Evolutionary conservation across 208 protist species (phyloP).

Genomic region (Naegleria lovaniensis): DNA sequence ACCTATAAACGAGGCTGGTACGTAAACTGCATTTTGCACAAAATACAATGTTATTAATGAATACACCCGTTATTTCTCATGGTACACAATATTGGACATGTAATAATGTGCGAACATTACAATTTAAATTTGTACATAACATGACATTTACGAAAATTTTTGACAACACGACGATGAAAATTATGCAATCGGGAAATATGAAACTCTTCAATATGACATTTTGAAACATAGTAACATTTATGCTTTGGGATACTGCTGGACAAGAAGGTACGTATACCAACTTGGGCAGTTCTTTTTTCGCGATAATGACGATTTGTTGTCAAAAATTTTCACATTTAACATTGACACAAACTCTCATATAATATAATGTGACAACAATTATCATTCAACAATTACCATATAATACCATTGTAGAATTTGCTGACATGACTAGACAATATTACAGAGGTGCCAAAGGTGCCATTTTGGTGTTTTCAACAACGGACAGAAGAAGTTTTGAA

Average conservation of each 20-base stretch:
- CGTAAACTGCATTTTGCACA: neutral
- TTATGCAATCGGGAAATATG: neutral
- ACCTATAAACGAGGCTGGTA: neutral
- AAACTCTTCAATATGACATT: no score
- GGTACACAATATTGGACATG: no score
- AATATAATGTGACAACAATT: no score
- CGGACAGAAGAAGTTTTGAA: neutral
- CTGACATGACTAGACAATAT: constrained; percentile 19
- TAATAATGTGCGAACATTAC: no score
- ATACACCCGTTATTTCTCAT: neutral
- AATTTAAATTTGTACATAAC: no score
- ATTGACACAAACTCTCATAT: neutral
- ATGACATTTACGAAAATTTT: no score
- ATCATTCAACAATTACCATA: neutral
- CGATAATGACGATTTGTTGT: neutral
- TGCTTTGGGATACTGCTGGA: constrained; percentile 21
- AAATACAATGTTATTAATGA: no score
- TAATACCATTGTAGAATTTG: neutral
- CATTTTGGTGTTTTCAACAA: constrained; percentile 10
- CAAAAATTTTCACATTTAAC: neutral
- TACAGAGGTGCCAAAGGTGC: constrained; percentile 18
- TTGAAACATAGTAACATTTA: neutral
- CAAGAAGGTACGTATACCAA: neutral
- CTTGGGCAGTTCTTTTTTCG: neutral
- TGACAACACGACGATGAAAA: no score